Evolutionary conservation across 345 rosid species (phyloP).

Genomic region (Gossypium arboreum): DNA sequence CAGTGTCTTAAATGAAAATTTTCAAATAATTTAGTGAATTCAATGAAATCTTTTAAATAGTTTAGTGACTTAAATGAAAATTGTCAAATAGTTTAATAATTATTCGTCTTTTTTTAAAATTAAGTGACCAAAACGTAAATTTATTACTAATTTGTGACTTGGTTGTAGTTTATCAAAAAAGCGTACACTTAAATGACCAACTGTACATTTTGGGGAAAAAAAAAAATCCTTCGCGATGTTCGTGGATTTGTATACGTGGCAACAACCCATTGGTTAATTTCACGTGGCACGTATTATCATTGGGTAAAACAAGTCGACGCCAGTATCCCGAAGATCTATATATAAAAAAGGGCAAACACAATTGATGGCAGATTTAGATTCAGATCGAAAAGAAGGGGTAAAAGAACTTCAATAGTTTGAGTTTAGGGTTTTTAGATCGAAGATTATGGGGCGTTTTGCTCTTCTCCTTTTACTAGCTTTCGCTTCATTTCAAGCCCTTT

Average conservation of each 20-base stretch:
- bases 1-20: too few species aligned
- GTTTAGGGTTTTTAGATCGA: constrained; percentile 12
- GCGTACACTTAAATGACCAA: too few species aligned
- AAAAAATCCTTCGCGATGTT: neutral
- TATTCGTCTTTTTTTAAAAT: too few species aligned
- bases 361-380: constrained; percentile 6
- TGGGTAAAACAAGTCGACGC: constrained; percentile 34
- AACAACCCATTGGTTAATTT: neutral
- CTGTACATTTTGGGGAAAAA: too few species aligned
- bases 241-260: constrained; percentile 27
- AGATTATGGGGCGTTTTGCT: constrained; percentile 39
- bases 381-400: neutral
- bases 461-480: constrained; percentile 42
- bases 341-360: neutral
- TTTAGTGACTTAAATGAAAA: too few species aligned
- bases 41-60: too few species aligned
- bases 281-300: constrained; percentile 32
- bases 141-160: too few species aligned
- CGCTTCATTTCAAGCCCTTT: constrained; percentile 42
- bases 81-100: too few species aligned
- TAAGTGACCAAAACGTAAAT: accelerated
- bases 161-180: too few species aligned
- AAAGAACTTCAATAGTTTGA: neutral
- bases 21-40: too few species aligned
- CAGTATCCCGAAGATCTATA: constrained; percentile 23